Evolutionary conservation across 495 filamentous ascomycete genomes (phyloP).

Genomic region (Trichoderma reesei): DNA sequence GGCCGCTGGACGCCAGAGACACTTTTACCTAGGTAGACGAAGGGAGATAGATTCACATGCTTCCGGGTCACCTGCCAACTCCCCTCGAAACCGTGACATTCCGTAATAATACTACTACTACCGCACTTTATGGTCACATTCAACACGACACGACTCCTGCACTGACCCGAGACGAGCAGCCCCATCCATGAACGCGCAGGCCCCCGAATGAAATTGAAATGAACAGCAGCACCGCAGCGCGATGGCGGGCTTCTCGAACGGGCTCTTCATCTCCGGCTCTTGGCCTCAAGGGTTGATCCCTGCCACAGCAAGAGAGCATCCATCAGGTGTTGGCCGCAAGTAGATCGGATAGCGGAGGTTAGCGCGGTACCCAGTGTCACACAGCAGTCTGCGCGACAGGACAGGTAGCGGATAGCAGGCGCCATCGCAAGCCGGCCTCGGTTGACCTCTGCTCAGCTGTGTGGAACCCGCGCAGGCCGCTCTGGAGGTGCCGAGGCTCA

Average conservation of each 20-base stretch:
- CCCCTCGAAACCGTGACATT: no score
- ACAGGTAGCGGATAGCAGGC: neutral
- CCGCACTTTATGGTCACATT: no score
- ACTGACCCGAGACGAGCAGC: neutral
- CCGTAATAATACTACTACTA: no score
- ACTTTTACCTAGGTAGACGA: no score
- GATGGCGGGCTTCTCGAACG: neutral
- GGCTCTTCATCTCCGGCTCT: slow-evolving; percentile 3
- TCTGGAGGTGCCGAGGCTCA: slow-evolving; percentile 6
- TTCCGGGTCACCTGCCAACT: no score
- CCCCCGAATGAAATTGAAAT: neutral
- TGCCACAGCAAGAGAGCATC: neutral
- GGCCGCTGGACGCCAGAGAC: no score
- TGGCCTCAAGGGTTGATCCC: neutral
- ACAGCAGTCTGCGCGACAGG: neutral
- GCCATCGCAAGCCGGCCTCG: neutral
- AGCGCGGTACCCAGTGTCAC: neutral
- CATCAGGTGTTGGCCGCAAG: slow-evolving; percentile 1
- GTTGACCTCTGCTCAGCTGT: neutral
- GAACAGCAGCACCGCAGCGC: neutral
- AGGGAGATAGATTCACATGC: no score
- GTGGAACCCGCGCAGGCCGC: neutral
- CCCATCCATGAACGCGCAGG: neutral
- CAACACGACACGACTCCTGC: no score
- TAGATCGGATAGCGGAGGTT: slow-evolving; percentile 6